Conservation (phyloP, 352 stramenopile species). For the Pythium volutum region DNA sequence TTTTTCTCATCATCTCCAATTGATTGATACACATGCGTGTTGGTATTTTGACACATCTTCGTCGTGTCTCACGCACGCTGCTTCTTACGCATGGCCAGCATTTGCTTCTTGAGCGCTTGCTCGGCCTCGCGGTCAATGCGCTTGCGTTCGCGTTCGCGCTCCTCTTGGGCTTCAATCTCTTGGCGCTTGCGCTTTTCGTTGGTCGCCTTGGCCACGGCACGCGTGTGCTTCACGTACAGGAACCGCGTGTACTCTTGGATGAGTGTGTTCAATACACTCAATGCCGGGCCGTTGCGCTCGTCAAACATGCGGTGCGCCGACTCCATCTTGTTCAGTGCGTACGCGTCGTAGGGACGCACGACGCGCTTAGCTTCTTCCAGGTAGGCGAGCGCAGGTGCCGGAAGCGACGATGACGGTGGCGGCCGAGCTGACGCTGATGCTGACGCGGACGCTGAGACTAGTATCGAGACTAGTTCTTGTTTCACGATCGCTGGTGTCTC, state of each 20-base stretch:
- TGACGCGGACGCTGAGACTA: too few species aligned
- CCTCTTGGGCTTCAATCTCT: conserved; percentile 55
- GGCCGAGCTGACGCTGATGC: not conserved
- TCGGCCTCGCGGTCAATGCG: conserved; percentile 66
- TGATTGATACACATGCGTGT: too few species aligned
- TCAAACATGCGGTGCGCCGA: conserved; percentile 56
- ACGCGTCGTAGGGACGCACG: conserved; percentile 65
- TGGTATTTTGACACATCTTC: too few species aligned
- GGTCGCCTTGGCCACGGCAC: conserved; percentile 62
- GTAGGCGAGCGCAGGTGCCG: conserved; percentile 22
- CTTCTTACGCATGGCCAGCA: conserved; percentile 79
- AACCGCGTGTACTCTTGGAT: conserved; percentile 84
- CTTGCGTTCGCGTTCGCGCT: conserved; percentile 61
- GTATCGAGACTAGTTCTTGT: too few species aligned
- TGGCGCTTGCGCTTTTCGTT: conserved; percentile 69
- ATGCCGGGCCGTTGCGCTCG: conserved; percentile 49
- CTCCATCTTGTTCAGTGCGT: conserved; percentile 65
- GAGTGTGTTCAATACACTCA: conserved; percentile 66
- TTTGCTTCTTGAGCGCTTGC: conserved; percentile 69
- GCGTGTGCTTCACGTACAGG: conserved; percentile 81
- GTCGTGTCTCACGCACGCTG: conserved; percentile 31
- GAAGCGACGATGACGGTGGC: not conserved
- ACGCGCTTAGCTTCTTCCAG: conserved; percentile 65
- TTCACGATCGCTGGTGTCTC: not conserved
- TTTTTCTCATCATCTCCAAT: not conserved